Base-by-base conservation (phyloP, 768 basidiomycete species). In the Lactarius hengduanensis region DNA sequence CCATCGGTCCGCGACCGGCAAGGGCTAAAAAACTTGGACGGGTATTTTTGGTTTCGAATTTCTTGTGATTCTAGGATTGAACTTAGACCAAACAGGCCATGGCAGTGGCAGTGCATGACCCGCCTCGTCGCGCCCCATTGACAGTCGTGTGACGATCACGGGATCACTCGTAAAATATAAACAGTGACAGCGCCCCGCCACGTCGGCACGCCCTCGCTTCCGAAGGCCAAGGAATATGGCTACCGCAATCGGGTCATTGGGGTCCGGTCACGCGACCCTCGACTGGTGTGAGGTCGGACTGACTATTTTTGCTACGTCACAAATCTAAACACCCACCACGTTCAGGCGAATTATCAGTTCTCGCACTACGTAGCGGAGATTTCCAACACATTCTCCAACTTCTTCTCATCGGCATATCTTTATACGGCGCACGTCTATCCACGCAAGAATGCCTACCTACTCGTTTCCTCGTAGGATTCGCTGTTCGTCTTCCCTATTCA, bases 351-450 rank as follows among this genome's bases (percentile, higher is more conserved):
- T 74, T 90, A 92, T 76, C 86, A 89, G 73, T 89, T 90, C 76
- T 86, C 88, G 4, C 83, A 83, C 18, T 90, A 90, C 72, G 82
- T 94, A 58, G 91, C 91, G 32, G 91, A 94, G 74, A 83, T 88
- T 74, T 83, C 70, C 58, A 91, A 91, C 74, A 82, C 85, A 0
- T 77, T 89, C 57, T 89, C 87, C 32, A 91, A 90, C 67, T 65
- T 89, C 32, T 82, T 87, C 65, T 82, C 7, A 79, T 91, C 50
- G 71, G 70, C 6, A 72, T 89, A 10, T 81, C 88, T 0, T 41
- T 86, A 0, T 82, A 81, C 63, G 90, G 81, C 8, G 76, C 74
- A n/a, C 70, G 59, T n/a, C 62, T 69, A 8, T 74, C 76, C 1
- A 34, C 68, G 2, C 59, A 70, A 3, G 72, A 77, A 47, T 81